These are phyloP conservation scores for Pythium dissimile DNA, from an alignment of 352 stramenopile species.

Conservation along the genomic window DNA sequence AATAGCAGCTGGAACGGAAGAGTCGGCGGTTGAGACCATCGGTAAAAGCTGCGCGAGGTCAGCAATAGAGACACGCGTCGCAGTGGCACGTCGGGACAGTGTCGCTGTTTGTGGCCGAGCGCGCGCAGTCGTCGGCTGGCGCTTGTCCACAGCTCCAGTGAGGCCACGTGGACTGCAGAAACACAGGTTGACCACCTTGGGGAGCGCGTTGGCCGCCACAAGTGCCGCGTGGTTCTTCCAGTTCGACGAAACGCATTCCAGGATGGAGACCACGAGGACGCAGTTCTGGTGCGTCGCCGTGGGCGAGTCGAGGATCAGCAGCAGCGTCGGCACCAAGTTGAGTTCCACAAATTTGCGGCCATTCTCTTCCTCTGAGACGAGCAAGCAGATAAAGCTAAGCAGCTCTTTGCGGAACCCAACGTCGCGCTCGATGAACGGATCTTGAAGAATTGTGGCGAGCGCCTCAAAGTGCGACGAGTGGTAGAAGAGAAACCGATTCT, in stretches of 20 bases:
- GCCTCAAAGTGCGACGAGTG: slow-evolving; percentile 55
- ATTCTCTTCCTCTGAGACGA: slow-evolving; percentile 59
- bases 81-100: neutral
- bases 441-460: slow-evolving; percentile 45
- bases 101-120: slow-evolving; percentile 5
- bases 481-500: slow-evolving; percentile 64
- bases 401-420: slow-evolving; percentile 48
- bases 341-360: slow-evolving; percentile 53
- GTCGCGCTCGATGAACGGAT: slow-evolving; percentile 71
- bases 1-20: neutral
- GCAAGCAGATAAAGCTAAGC: slow-evolving; percentile 56
- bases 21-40: neutral
- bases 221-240: slow-evolving; percentile 50
- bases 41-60: neutral
- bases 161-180: slow-evolving; percentile 25
- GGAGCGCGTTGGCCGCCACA: slow-evolving; percentile 40
- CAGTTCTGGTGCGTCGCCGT: slow-evolving; percentile 35
- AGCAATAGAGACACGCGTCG: neutral
- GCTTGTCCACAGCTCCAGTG: neutral
- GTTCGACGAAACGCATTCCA: slow-evolving; percentile 50
- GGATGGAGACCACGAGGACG: slow-evolving; percentile 51
- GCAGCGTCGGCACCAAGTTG: slow-evolving; percentile 45
- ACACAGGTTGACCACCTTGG: slow-evolving; percentile 49
- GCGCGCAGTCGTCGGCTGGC: neutral
- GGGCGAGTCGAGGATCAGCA: slow-evolving; percentile 42